Evolutionary conservation across 2,329 filamentous ascomycete genomes (phyloP).

Genomic region (Dissoconium aciculare): DNA sequence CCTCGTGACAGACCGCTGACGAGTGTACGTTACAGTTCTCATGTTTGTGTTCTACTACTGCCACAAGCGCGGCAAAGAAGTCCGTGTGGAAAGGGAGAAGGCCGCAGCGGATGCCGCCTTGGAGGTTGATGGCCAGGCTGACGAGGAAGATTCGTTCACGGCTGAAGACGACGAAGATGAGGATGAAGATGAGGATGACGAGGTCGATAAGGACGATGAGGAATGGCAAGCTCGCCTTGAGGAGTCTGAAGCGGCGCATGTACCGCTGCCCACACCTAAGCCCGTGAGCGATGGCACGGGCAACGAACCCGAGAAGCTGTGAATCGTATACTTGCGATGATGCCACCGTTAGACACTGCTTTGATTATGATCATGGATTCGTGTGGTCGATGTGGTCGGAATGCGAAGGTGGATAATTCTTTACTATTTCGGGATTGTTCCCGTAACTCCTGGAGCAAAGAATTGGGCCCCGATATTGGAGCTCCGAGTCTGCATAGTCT

Average conservation of each 20-base stretch:
- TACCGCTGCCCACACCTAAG: constrained; percentile 16
- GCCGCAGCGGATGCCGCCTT: constrained; percentile 9
- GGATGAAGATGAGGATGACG: constrained; percentile 13
- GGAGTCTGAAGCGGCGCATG: constrained; percentile 14
- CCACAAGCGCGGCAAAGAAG: constrained; percentile 83
- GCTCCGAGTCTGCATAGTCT: too few species aligned
- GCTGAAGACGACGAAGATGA: constrained; percentile 8
- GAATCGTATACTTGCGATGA: too few species aligned
- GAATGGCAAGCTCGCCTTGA: constrained; percentile 13
- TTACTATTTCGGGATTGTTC: too few species aligned
- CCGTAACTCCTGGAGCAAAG: too few species aligned
- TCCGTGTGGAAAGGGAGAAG: constrained; percentile 42
- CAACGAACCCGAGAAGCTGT: too few species aligned
- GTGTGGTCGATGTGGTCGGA: too few species aligned
- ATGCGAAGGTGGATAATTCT: too few species aligned
- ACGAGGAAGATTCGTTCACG: constrained; percentile 8
- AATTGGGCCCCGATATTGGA: too few species aligned
- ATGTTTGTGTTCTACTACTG: constrained; percentile 97
- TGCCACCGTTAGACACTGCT: too few species aligned
- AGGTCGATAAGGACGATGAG: constrained; percentile 9
- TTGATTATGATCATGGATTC: too few species aligned
- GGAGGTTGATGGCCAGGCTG: constrained; percentile 6
- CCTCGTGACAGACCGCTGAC: background rate
- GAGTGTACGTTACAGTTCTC: constrained; percentile 48
- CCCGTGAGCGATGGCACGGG: too few species aligned